These are phyloP conservation scores for Lathyrus oleraceus DNA, from an alignment of 306 rosid species.

Conservation along the genomic window DNA sequence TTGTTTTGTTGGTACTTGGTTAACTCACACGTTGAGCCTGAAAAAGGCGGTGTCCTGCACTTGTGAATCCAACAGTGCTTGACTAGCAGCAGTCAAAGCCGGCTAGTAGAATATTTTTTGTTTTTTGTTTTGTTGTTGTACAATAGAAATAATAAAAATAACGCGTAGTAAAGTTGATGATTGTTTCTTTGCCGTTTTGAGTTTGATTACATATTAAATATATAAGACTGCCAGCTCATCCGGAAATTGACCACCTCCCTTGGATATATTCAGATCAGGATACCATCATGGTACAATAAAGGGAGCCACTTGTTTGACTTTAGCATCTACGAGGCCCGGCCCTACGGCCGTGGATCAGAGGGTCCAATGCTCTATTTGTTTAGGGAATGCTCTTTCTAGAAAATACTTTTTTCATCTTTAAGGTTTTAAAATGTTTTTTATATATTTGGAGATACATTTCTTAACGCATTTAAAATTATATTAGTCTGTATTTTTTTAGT, in stretches of 20 bases:
- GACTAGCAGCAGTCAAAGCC: slow-evolving; percentile 13
- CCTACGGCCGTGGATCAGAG: not conserved
- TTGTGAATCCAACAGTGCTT: not conserved
- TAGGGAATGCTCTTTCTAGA: too few species aligned
- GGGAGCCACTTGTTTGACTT: slow-evolving; percentile 37
- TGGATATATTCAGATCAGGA: slow-evolving; percentile 2
- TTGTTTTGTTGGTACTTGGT: not conserved
- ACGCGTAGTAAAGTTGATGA: too few species aligned
- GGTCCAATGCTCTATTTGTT: not conserved
- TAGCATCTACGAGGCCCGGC: not conserved
- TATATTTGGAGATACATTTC: too few species aligned
- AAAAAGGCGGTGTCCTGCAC: not conserved
- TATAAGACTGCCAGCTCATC: not conserved
- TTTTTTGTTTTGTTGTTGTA: too few species aligned
- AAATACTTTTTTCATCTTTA: too few species aligned
- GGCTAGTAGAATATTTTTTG: slow-evolving; percentile 18
- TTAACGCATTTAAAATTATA: too few species aligned
- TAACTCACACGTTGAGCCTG: too few species aligned
- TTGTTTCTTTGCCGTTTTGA: not conserved
- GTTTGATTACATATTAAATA: not conserved
- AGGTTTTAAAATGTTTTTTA: too few species aligned
- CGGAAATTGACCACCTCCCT: not conserved
- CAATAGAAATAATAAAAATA: not conserved
- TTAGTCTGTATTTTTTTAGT: too few species aligned
- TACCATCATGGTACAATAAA: not conserved